Evolutionary conservation across 1,284 basidiomycete genomes (phyloP).

Genomic region (Ganoderma boninense): DNA sequence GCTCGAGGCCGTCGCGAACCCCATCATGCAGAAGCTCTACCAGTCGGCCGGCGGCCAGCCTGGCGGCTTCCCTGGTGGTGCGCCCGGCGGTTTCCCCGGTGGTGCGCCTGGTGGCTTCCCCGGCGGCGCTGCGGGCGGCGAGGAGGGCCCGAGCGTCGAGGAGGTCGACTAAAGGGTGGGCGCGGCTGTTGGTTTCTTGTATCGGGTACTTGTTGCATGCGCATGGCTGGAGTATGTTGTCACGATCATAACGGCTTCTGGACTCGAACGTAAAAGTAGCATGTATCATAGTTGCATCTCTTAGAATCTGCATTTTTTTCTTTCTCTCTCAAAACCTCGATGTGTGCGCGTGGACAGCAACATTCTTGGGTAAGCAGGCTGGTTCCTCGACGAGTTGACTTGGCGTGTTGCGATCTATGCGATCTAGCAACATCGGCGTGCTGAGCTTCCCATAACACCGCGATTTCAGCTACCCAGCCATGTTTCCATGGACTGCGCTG

Average conservation of each 20-base stretch:
- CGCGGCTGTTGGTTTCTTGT: not conserved
- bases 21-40: slow-evolving; percentile 96
- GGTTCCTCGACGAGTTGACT: too few relatives aligned
- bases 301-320: slow-evolving; percentile 26
- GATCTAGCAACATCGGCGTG: too few relatives aligned
- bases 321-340: slow-evolving; percentile 13
- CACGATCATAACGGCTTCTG: slow-evolving; percentile 29
- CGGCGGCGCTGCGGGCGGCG: slow-evolving; percentile 44
- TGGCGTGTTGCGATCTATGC: too few relatives aligned
- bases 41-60: slow-evolving; percentile 73
- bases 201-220: not conserved
- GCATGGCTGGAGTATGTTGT: slow-evolving; percentile 14
- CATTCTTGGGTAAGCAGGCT: too few relatives aligned
- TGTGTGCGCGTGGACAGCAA: not conserved
- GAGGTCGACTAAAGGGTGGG: slow-evolving; percentile 74
- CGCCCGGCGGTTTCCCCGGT: slow-evolving; percentile 54
- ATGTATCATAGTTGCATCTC: slow-evolving; percentile 33
- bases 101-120: slow-evolving; percentile 45
- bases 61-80: slow-evolving; percentile 55
- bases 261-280: slow-evolving; percentile 32
- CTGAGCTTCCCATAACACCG: too few relatives aligned
- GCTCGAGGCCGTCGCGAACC: slow-evolving; percentile 88
- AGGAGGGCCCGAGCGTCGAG: slow-evolving; percentile 89
- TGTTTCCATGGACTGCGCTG: too few relatives aligned
- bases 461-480: too few relatives aligned